phyloP scores from a whole-genome alignment of 169 alveolate species.

The Plasmodium vivax region DNA sequence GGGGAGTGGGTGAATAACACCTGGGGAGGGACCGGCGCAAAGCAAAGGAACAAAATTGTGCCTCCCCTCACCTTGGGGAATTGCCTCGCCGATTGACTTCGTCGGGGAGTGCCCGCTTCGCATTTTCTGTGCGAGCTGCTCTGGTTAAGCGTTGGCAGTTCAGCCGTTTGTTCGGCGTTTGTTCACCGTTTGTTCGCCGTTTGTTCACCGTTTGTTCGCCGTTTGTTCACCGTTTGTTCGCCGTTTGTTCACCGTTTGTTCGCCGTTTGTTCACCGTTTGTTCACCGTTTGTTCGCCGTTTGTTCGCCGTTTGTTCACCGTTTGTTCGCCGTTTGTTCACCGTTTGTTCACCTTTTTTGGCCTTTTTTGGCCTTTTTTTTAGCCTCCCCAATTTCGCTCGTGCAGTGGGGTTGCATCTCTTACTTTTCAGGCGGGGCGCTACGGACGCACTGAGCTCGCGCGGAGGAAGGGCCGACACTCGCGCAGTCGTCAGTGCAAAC shows the following conservation, averaged over 20 bases:
- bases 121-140: neutral
- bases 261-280: neutral
- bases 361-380: too few relatives aligned
- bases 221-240: too few relatives aligned
- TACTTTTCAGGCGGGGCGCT: neutral
- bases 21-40: neutral
- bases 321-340: neutral
- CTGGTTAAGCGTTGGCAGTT: neutral
- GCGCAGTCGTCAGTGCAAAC: neutral
- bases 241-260: too few relatives aligned
- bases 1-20: neutral
- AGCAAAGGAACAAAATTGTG: neutral
- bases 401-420: neutral
- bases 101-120: neutral
- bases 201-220: neutral
- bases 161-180: neutral
- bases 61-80: neutral
- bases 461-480: neutral
- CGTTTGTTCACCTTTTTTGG: neutral
- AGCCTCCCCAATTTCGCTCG: neutral
- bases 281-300: neutral
- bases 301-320: neutral
- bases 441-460: neutral
- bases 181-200: neutral
- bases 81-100: neutral